Evolutionary conservation across 2,329 filamentous ascomycete species (phyloP).

Genomic region (Sporothrix pallida): DNA sequence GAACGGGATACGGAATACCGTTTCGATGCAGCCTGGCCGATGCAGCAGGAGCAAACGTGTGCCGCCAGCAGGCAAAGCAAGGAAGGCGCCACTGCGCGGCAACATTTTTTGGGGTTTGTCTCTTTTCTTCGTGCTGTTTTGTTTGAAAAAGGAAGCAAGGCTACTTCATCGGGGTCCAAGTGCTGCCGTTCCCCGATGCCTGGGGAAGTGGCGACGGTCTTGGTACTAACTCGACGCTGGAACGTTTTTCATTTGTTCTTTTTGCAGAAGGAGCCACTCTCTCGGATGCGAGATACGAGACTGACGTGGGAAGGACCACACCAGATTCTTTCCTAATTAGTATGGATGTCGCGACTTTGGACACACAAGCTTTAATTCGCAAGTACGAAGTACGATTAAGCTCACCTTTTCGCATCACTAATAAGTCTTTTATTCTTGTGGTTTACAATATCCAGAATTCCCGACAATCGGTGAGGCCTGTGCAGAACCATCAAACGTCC

Average conservation of each 20-base stretch:
- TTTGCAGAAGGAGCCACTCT: background rate
- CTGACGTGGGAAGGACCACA: background rate
- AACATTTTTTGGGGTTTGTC: background rate
- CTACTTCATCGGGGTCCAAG: slow-evolving; percentile 12
- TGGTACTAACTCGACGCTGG: background rate
- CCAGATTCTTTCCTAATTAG: background rate
- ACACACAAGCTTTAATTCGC: background rate
- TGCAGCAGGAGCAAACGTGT: background rate
- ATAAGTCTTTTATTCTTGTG: no score
- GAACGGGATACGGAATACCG: slow-evolving; percentile 14
- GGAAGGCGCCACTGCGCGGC: slow-evolving; percentile 9
- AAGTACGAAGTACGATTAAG: no score
- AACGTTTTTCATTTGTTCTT: background rate
- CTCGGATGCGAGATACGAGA: slow-evolving; percentile 10
- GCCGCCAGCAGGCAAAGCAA: background rate
- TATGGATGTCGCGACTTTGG: background rate
- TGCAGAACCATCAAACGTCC: no score
- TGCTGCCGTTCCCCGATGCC: slow-evolving; percentile 25
- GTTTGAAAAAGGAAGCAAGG: no score
- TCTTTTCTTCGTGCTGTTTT: no score
- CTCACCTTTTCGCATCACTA: no score
- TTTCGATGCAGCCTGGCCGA: background rate
- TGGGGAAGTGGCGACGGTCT: slow-evolving; percentile 2
- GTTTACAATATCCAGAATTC: no score
- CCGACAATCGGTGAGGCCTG: no score